A percentile compares a stretch with the other conserved stretches of the same genome.
phyloP scores from a whole-genome alignment of 345 rosid genomes.

The Brassica rapa region DNA sequence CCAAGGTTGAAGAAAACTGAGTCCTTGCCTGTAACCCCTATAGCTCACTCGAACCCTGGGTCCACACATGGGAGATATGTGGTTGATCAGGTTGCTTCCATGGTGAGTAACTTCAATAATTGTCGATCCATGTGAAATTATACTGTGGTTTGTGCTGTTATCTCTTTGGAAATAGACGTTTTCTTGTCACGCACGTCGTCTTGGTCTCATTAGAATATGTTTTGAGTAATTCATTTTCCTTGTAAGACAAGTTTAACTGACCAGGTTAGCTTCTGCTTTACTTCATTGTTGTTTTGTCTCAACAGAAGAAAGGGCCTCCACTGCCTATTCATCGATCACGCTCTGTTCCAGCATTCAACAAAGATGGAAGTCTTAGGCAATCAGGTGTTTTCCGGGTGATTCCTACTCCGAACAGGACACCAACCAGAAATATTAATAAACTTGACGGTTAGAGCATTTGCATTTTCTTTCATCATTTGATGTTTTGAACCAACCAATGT shows the following conservation, averaged over 20 bases:
- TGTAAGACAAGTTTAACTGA: conserved; percentile 16
- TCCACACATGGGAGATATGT: conserved; percentile 69
- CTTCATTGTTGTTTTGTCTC: not conserved
- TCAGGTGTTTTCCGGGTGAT: conserved; percentile 64
- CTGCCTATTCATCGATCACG: conserved; percentile 76
- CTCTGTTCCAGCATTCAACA: conserved; percentile 71
- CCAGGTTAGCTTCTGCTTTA: not conserved
- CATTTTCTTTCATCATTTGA: conserved; percentile 34
- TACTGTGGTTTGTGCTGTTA: conserved; percentile 7
- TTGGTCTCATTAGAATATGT: conserved; percentile 1
- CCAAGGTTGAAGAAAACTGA: conserved; percentile 56
- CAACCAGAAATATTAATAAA: conserved; percentile 25
- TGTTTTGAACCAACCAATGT: conserved; percentile 15
- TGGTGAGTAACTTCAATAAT: conserved; percentile 41
- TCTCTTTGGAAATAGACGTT: conserved; percentile 4
- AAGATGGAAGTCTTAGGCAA: conserved; percentile 58
- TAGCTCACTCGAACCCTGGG: conserved; percentile 81
- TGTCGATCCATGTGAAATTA: conserved; percentile 15
- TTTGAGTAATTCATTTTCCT: conserved; percentile 11
- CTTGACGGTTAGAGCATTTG: conserved; percentile 23
- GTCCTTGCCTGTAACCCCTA: conserved; percentile 71
- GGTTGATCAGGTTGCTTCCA: conserved; percentile 38
- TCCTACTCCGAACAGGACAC: conserved; percentile 54
- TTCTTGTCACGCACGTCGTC: not conserved
- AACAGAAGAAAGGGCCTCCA: conserved; percentile 61